Base-by-base conservation (phyloP, 2,329 filamentous ascomycete species). In the Paraconiothyrium brasiliense region DNA sequence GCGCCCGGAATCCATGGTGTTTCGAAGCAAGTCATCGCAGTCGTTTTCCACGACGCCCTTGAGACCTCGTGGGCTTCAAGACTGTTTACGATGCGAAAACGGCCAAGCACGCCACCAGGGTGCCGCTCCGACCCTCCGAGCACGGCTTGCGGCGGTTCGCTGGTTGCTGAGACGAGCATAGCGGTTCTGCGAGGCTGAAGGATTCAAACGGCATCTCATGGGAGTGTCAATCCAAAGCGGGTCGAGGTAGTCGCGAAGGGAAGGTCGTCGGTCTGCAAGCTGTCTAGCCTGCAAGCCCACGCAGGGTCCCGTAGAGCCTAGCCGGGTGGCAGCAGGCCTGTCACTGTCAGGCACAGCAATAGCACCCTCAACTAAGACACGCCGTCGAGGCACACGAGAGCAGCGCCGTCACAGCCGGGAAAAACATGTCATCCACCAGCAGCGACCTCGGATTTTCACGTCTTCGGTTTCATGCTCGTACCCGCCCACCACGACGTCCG, bases 401-500 rank as follows among this genome's bases (percentile, higher is more conserved):
- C 14, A 14, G 32, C 48, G 51, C 51, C 51, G 37, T 32, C 9
- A 30, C 51, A 44, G 32, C 35, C 51, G 24, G 4, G 51, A 43
- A 22, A 22, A 24, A 32, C 24, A 54, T 52, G 35, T 32, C 51
- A 54, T 54, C 24, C 22, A 16, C 32, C 48, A 9, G 48, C 34
- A 27, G 20, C 49, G 34, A 52, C 49, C n/a, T 14, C 39, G 52
- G 16, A 30, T 27, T 34, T 16, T 43, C 13, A n/a, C 27, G 20
- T 41, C 20, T 30, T 39, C 50, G 37, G 39, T 55, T 46, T 55
- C 52, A 43, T 24, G 24, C 27, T 46, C 39, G 52, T 22, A 47
- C 14, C 39, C 39, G 39, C 39, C 52, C 41, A 46, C 52, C 39
- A 46, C 24, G 43, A 20, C 24, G 22, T 54, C 54, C 54, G 54